A percentile compares a stretch with the other conserved stretches of the same genome.
These are phyloP conservation scores for Cryptococcus sp. DNA, from an alignment of 1,284 basidiomycete species.

Conservation along the genomic window DNA sequence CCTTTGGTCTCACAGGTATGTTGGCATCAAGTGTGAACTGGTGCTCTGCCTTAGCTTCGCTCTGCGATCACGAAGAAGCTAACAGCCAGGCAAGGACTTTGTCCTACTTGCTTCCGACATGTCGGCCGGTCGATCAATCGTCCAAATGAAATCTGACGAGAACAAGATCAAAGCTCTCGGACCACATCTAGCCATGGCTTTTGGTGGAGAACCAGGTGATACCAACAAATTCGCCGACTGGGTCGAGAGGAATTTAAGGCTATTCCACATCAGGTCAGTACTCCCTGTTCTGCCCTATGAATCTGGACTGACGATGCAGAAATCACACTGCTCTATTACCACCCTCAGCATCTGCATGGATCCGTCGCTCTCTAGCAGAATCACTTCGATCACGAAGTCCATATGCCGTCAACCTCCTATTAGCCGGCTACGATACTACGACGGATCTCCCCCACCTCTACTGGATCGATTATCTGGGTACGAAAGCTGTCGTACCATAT, in stretches of 20 bases:
- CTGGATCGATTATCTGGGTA: slow-evolving; percentile 96
- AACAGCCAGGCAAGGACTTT: slow-evolving; percentile 71
- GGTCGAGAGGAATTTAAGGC: slow-evolving; percentile 88
- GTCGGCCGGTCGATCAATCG: slow-evolving; percentile 78
- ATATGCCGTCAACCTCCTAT: slow-evolving; percentile 86
- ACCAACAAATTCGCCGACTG: slow-evolving; percentile 96
- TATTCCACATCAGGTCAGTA: slow-evolving; percentile 88
- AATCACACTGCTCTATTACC: slow-evolving; percentile 72
- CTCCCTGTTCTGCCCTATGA: not conserved
- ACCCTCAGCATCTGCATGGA: slow-evolving; percentile 87
- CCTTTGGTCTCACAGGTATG: slow-evolving; percentile 51
- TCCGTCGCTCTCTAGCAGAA: slow-evolving; percentile 82
- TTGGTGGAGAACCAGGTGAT: slow-evolving; percentile 92
- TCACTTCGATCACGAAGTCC: slow-evolving; percentile 82
- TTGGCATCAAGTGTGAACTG: not conserved
- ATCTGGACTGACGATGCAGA: slow-evolving; percentile 7
- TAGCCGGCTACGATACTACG: slow-evolving; percentile 84
- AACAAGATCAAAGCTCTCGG: slow-evolving; percentile 94
- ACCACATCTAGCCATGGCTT: slow-evolving; percentile 91
- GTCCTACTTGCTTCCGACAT: slow-evolving; percentile 88
- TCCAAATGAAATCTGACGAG: slow-evolving; percentile 96
- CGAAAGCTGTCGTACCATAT: slow-evolving; percentile 81
- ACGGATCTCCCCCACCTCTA: slow-evolving; percentile 65
- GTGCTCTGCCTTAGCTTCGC: not conserved
- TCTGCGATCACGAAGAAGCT: not conserved